A percentile compares a stretch with the other conserved stretches of the same genome.
These are phyloP conservation scores for Diaporthe batatas DNA, from an alignment of 2,329 filamentous ascomycete genomes.

Conservation along the genomic window DNA sequence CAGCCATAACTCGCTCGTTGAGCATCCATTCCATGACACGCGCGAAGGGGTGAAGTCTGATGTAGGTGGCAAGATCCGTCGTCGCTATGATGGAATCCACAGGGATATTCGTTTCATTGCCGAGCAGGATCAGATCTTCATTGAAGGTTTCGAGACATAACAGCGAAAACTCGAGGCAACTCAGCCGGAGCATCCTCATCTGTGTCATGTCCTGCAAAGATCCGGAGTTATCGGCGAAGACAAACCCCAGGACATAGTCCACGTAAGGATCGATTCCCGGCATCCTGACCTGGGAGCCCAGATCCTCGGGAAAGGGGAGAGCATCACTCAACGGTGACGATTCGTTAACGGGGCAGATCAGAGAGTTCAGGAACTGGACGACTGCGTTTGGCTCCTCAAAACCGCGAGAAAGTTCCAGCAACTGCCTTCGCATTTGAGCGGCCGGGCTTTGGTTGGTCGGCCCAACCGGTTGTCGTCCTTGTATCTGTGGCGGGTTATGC, in stretches of 20 bases:
- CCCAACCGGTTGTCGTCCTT: slow-evolving; percentile 38
- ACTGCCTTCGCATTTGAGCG: slow-evolving; percentile 71
- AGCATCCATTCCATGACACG: slow-evolving; percentile 99
- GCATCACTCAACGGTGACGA: slow-evolving; percentile 76
- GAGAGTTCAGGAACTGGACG: slow-evolving; percentile 78
- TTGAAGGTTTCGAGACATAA: slow-evolving; percentile 90
- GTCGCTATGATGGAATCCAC: slow-evolving; percentile 82
- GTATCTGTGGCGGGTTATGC: slow-evolving; percentile 56
- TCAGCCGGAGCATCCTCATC: slow-evolving; percentile 79
- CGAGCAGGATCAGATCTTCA: slow-evolving; percentile 89
- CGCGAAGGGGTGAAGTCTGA: slow-evolving; percentile 90
- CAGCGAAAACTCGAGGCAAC: slow-evolving; percentile 86
- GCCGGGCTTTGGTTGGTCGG: slow-evolving; percentile 48
- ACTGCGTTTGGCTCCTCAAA: slow-evolving; percentile 92
- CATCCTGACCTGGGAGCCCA: slow-evolving; percentile 80
- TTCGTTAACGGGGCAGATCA: slow-evolving; percentile 76
- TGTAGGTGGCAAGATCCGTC: slow-evolving; percentile 82
- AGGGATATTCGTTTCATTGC: slow-evolving; percentile 80
- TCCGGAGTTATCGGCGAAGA: slow-evolving; percentile 76
- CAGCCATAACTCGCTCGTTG: slow-evolving; percentile 87
- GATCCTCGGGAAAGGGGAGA: slow-evolving; percentile 87
- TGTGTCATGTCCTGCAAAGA: slow-evolving; percentile 78
- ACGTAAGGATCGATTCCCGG: slow-evolving; percentile 93
- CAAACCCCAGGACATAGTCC: slow-evolving; percentile 87
- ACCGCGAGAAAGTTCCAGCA: slow-evolving; percentile 80